Conservation (phyloP, 2,329 filamentous ascomycete species). For the Pleurostoma richardsiae region DNA sequence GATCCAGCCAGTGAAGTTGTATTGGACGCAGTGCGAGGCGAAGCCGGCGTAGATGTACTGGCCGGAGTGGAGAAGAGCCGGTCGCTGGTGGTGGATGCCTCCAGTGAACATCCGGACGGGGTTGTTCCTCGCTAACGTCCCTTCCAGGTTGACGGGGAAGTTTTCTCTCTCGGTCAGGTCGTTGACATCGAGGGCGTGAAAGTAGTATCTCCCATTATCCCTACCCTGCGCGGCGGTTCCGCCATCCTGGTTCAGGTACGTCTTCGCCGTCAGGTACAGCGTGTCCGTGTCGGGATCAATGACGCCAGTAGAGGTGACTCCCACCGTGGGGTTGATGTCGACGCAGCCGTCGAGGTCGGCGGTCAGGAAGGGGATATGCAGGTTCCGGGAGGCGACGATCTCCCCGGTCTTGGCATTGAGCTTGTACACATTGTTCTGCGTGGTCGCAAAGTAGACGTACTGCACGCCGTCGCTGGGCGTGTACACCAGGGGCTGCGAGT, state of each 20-base stretch:
- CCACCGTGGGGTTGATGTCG: constrained; percentile 40
- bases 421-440: constrained; percentile 46
- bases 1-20: constrained; percentile 44
- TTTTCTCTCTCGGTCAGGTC: constrained; percentile 32
- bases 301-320: constrained; percentile 43
- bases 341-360: constrained; percentile 39
- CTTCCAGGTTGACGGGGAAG: constrained; percentile 37
- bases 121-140: constrained; percentile 37
- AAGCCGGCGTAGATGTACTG: constrained; percentile 43
- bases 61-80: constrained; percentile 38
- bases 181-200: constrained; percentile 39
- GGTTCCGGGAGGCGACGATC: constrained; percentile 31
- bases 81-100: constrained; percentile 41
- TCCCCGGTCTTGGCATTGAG: constrained; percentile 38
- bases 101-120: constrained; percentile 36
- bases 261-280: constrained; percentile 43
- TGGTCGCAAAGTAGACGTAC: constrained; percentile 43
- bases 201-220: constrained; percentile 34
- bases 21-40: constrained; percentile 45
- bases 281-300: constrained; percentile 45
- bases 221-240: constrained; percentile 28
- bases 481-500: constrained; percentile 43
- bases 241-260: constrained; percentile 32
- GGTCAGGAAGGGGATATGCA: constrained; percentile 40
- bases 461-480: constrained; percentile 34